Conservation (phyloP, 2,329 filamentous ascomycete species). For the Fusarium hainanense region DNA sequence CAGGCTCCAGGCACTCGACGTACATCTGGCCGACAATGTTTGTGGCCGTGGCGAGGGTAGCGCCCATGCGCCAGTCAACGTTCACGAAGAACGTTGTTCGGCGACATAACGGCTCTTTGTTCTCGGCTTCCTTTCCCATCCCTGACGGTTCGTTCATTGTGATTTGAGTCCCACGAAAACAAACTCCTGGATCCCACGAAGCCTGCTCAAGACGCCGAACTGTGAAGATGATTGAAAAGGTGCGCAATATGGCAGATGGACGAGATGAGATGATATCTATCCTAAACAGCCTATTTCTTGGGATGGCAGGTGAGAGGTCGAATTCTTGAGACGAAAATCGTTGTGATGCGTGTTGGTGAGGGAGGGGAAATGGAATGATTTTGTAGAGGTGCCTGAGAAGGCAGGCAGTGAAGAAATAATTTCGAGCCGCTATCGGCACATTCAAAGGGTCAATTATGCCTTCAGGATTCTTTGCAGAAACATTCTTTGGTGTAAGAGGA, state of each 20-base stretch:
- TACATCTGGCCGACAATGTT: slow-evolving; percentile 49
- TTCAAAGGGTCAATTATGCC: background rate
- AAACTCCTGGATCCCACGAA: slow-evolving; percentile 3
- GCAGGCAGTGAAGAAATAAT: slow-evolving; percentile 5
- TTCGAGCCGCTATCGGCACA: background rate
- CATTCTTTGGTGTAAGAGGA: background rate
- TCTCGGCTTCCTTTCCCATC: background rate
- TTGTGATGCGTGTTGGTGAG: background rate
- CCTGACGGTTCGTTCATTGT: background rate
- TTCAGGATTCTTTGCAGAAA: background rate
- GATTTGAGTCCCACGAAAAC: background rate
- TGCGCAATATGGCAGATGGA: background rate
- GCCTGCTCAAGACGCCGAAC: background rate
- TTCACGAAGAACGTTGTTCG: slow-evolving; percentile 46
- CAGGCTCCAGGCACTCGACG: slow-evolving; percentile 49
- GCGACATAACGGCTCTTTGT: slow-evolving; percentile 22
- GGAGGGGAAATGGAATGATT: background rate
- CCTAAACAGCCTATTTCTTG: no score
- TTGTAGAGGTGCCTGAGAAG: slow-evolving; percentile 12
- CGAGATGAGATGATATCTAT: no score
- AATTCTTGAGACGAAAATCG: background rate
- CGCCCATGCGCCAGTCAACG: slow-evolving; percentile 35
- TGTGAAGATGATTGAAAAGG: no score
- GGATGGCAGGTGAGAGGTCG: no score
- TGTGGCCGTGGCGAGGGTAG: slow-evolving; percentile 18